Evolutionary conservation across 257 asterid species (phyloP), one percentile per base, ranked within the genome.

Genomic region (Solanum pennellii): DNA sequence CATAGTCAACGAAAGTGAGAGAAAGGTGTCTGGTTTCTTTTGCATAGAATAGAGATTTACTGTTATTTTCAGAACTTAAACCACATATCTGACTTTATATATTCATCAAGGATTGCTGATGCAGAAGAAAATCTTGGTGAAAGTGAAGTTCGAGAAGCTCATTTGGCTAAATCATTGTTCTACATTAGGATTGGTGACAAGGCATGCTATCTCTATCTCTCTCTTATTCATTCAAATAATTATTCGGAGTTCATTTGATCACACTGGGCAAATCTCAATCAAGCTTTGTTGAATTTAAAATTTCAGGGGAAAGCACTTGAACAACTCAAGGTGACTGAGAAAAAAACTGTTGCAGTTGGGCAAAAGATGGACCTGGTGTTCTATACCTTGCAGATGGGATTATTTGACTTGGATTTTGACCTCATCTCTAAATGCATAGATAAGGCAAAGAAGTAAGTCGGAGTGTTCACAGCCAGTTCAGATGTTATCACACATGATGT

Each of bases 341-440:
- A 94, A 88, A 97, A 97, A 91, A 97, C 99, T 59, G 99, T 97
- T 77, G 99, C 99, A 25, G 98, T 97, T 69, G 99, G 99, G 80
- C 99, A 97, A 87, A 97, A 97, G 94, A 97, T 97, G 99, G 99
- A 97, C 91, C 90, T 97, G 91, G 99, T 96, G 5, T 97, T 97
- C 90, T 90, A 95, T 92, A 94, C 95, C 0, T 92, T 97, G 31
- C 94, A 84, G 91, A 93, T 96, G 87, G 99, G 98, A 71, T 93
- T 96, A 90, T 95, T 96, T 89, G 93, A 95, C 92, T 90, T 93
- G 98, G 98, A 97, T 90, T 97, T 97, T 89, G 96, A 93, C 92
- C 97, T 96, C 52, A 97, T 97, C 85, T 92, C 98, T 35, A 97
- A 92, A 92, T 95, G 98, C 93, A 97, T 97, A 88, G 99, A 96